Percentiles rank a stretch among this genome's conserved stretches.
These are phyloP conservation scores for Pseudocercospora cruenta DNA, from an alignment of 2,329 filamentous ascomycete genomes.

Conservation along the genomic window DNA sequence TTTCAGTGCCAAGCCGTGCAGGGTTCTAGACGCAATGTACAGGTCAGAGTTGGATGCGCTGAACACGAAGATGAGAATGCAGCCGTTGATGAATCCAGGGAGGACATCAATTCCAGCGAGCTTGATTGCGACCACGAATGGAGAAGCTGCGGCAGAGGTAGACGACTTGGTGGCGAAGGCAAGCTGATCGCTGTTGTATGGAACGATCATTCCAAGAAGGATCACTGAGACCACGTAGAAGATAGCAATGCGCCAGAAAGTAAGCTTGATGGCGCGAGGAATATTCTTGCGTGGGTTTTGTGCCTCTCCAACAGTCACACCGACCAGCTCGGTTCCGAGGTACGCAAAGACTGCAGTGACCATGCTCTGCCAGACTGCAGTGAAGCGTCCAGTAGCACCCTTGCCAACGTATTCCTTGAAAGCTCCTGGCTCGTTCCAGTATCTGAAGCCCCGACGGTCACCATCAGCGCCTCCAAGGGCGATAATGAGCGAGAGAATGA, in stretches of 20 bases:
- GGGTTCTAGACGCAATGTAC: slow-evolving; percentile 62
- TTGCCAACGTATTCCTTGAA: slow-evolving; percentile 46
- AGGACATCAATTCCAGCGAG: slow-evolving; percentile 65
- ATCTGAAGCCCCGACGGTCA: slow-evolving; percentile 46
- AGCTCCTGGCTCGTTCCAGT: slow-evolving; percentile 49
- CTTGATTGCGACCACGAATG: slow-evolving; percentile 74
- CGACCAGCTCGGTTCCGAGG: slow-evolving; percentile 74
- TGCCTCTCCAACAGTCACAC: slow-evolving; percentile 72
- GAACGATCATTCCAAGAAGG: slow-evolving; percentile 75
- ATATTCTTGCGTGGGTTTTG: slow-evolving; percentile 77
- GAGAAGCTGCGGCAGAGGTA: slow-evolving; percentile 62
- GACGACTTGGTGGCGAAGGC: slow-evolving; percentile 57
- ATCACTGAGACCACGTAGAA: slow-evolving; percentile 78
- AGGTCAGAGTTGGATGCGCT: slow-evolving; percentile 77
- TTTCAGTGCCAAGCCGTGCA: slow-evolving; percentile 73
- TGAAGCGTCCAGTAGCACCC: slow-evolving; percentile 45
- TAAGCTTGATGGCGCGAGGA: slow-evolving; percentile 76
- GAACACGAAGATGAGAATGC: slow-evolving; percentile 76
- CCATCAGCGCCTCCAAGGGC: slow-evolving; percentile 36
- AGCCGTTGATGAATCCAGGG: slow-evolving; percentile 71
- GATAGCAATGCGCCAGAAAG: slow-evolving; percentile 79
- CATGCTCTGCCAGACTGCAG: slow-evolving; percentile 54
- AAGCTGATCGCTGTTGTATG: slow-evolving; percentile 67
- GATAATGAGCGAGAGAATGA: slow-evolving; percentile 45
- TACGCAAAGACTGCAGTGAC: slow-evolving; percentile 80